Evolutionary conservation across 176 grass and related monocot species (phyloP), one percentile per base, ranked within the genome.

Genomic region (Saccharum spontaneum): DNA sequence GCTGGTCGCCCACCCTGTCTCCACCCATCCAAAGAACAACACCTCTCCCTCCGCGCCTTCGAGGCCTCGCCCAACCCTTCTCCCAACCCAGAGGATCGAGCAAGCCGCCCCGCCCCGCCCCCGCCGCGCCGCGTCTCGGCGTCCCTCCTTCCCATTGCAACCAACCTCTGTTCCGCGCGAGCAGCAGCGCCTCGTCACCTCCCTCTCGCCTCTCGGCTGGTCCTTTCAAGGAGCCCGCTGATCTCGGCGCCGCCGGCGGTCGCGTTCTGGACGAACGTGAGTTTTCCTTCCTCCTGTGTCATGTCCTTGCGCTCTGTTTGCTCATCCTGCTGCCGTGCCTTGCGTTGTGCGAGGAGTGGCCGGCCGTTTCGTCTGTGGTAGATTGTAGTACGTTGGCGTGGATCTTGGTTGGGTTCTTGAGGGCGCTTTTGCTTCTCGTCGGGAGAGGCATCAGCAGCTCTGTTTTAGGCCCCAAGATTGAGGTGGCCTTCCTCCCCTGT

Each of bases 261-360:
- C 55, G 22, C 30, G 13, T 65, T 48, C 69, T 30, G 86, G 71
- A 78, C 11, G 45, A 79, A 38, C 13, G 68, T 88, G 87, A 79
- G 87, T 79, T 57, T 31, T 48, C 15, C 44, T 15, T 3, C 4
- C 18, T 18, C 31, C 14, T 7, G 26, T 48, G 22, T 16, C 3
- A 28, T 20, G 9, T 64, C 13, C 63, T 55, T 13, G 18, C 38
- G 72, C 7, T 39, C 41, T 20, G 55, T 59, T 59, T 59, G 52
- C 80, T 71, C 73, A 2, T 44, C 68, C 24, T 15, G 77, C 60
- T 16, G 43, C 63, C 70, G 10, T 10, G 15, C 37, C 28, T 8
- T 48, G 15, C 3, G 54, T 7, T 8, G 45, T 14, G 45, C 12
- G 45, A 0, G 26, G 8, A 20, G 39, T 14, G 7, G 8, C 2